Evolutionary conservation across 176 grass and related monocot species (phyloP).

Genomic region (Juncus inflexus): DNA sequence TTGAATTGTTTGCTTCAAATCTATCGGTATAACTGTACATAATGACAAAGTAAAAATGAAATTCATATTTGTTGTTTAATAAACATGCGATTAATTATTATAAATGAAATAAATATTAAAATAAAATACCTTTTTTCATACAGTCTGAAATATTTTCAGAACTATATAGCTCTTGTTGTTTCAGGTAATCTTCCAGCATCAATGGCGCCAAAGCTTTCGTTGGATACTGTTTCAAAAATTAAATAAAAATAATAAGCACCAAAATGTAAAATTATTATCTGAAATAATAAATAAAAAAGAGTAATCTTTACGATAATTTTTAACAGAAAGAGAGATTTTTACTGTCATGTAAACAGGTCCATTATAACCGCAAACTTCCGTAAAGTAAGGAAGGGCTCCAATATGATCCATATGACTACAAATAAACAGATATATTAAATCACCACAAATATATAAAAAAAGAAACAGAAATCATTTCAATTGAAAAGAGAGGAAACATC

Average conservation of each 20-base stretch:
- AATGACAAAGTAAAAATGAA: neutral
- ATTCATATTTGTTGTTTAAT: too few relatives aligned
- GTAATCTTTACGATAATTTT: neutral
- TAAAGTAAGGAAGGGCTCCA: constrained; percentile 84
- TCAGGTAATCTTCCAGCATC: constrained; percentile 92
- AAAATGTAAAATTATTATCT: neutral
- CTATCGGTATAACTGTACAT: constrained; percentile 64
- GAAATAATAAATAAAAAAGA: neutral
- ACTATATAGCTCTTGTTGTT: constrained; percentile 74
- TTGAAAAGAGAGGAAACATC: neutral
- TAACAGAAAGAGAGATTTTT: constrained; percentile 8
- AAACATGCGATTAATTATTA: too few relatives aligned
- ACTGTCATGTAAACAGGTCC: constrained; percentile 95
- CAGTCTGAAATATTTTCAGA: constrained; percentile 62
- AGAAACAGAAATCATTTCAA: neutral
- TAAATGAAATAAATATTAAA: constrained; percentile 8
- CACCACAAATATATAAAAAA: neutral
- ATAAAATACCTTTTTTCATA: constrained; percentile 77
- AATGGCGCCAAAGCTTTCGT: constrained; percentile 95
- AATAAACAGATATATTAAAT: neutral
- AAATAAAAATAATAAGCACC: neutral
- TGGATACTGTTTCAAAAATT: constrained; percentile 60
- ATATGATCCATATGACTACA: constrained; percentile 95
- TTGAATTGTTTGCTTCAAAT: constrained; percentile 89
- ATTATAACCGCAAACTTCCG: constrained; percentile 75